phyloP scores from a whole-genome alignment of 768 basidiomycete genomes.

The Podaxis pistillaris region DNA sequence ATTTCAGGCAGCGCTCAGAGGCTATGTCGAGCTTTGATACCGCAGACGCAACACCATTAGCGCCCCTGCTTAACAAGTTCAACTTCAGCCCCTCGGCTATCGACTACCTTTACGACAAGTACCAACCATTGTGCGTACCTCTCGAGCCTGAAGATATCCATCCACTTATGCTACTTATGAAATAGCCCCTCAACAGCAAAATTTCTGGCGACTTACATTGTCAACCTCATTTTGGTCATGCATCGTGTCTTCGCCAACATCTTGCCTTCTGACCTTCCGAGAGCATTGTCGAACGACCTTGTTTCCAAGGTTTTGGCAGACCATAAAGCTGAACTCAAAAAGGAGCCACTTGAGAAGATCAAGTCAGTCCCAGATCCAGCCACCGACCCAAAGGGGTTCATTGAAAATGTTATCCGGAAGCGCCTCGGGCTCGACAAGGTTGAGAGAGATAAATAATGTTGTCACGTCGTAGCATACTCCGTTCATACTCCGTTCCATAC shows the following conservation, averaged over 20 bases:
- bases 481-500: too few species aligned
- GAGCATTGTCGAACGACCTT: neutral
- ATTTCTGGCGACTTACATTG: neutral
- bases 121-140: neutral
- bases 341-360: too few species aligned
- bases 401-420: too few species aligned
- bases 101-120: neutral
- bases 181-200: neutral
- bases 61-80: too few species aligned
- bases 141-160: neutral
- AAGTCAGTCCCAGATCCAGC: too few species aligned
- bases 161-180: neutral
- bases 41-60: too few species aligned
- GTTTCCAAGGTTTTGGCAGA: neutral
- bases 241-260: neutral
- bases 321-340: too few species aligned
- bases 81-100: neutral
- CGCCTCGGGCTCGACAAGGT: too few species aligned
- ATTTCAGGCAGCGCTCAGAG: neutral
- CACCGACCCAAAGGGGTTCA: too few species aligned
- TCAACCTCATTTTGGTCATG: neutral
- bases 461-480: too few species aligned
- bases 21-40: too few species aligned
- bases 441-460: too few species aligned
- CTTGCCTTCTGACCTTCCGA: neutral